Conservation (phyloP, 768 basidiomycete species). For the Leccinum obscurum region DNA sequence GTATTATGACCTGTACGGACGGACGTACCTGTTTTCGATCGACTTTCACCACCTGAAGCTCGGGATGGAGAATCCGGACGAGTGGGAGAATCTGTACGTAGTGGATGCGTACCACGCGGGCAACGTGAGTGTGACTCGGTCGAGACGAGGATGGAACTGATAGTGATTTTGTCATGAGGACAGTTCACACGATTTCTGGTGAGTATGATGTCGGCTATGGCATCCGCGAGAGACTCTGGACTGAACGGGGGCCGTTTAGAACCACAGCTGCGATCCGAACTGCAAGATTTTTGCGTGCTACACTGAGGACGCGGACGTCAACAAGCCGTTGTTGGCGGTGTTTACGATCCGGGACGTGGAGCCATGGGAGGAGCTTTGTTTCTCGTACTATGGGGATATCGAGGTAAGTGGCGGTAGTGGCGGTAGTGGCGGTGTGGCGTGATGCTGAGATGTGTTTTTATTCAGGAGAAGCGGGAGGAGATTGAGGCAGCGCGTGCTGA, state of each 20-base stretch:
- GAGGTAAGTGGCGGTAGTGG: constrained; percentile 30
- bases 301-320: constrained; percentile 71
- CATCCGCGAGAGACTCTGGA: background rate
- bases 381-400: constrained; percentile 68
- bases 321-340: constrained; percentile 66
- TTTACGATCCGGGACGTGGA: constrained; percentile 68
- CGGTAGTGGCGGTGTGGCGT: background rate
- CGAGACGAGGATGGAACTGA: constrained; percentile 5
- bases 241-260: constrained; percentile 45
- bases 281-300: constrained; percentile 70
- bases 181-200: constrained; percentile 93
- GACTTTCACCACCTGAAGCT: constrained; percentile 70
- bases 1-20: constrained; percentile 69
- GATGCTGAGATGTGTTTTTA: background rate
- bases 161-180: background rate
- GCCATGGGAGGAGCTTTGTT: constrained; percentile 70
- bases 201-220: constrained; percentile 25
- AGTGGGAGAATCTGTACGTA: constrained; percentile 43
- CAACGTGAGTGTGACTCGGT: constrained; percentile 54
- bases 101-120: constrained; percentile 90
- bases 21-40: constrained; percentile 81
- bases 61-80: constrained; percentile 25
- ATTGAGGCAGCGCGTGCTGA: constrained; percentile 6
- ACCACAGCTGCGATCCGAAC: constrained; percentile 92
- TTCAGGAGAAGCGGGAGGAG: constrained; percentile 26